Conservation (phyloP, 2,329 filamentous ascomycete species). For the Phaeosphaeriaceae sp. region DNA sequence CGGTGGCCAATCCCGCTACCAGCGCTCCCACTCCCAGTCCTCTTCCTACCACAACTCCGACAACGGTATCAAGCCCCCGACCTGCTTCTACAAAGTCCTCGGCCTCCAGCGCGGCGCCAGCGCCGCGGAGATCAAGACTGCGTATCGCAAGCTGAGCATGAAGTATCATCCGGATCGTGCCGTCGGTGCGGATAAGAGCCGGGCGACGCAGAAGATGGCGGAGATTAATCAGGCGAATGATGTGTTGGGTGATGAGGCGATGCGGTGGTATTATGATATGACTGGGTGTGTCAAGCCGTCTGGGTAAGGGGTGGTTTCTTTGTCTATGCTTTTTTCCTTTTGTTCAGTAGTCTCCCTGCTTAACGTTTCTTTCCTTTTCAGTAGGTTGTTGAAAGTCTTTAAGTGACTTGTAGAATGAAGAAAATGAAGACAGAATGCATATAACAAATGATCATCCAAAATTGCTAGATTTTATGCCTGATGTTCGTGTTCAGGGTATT, state of each 20-base stretch:
- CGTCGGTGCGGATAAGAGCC: conserved; percentile 7
- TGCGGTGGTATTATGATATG: conserved; percentile 16
- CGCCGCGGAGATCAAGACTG: conserved; percentile 87
- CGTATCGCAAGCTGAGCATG: conserved; percentile 92
- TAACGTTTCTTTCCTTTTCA: no score
- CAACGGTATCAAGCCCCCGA: neutral
- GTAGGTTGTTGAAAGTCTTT: neutral
- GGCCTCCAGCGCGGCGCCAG: conserved; percentile 79
- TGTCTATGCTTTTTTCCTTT: neutral
- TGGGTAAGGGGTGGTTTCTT: neutral
- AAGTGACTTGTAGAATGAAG: no score
- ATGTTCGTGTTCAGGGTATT: neutral
- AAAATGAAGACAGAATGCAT: neutral
- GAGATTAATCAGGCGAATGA: conserved; percentile 25
- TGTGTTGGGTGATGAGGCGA: conserved; percentile 13
- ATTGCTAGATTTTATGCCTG: neutral
- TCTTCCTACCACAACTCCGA: neutral
- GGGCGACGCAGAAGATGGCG: conserved; percentile 25
- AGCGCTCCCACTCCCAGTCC: neutral
- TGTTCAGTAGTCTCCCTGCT: no score
- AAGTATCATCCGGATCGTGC: conserved; percentile 84
- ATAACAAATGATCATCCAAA: neutral
- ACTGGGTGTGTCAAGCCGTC: conserved; percentile 8
- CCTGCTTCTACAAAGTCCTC: conserved; percentile 81
- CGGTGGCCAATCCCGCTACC: neutral